These are phyloP conservation scores for Gossypium aridum DNA, from an alignment of 441 rosid genomes.

Conservation along the genomic window DNA sequence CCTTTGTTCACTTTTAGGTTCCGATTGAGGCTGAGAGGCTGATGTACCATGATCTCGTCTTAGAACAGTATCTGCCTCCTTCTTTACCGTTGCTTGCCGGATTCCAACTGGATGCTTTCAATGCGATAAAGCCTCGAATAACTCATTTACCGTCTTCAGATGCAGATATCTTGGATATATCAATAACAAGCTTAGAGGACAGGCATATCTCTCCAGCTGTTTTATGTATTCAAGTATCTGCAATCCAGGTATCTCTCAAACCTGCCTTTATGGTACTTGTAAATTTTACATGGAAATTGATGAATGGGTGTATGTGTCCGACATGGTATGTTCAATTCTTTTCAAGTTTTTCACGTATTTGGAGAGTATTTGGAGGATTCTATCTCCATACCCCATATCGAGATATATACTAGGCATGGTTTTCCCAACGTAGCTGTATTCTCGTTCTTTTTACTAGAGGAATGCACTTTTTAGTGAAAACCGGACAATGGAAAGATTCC, in stretches of 20 bases:
- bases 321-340: background rate
- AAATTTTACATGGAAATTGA: background rate
- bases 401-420: background rate
- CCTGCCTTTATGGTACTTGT: background rate
- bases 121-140: slow-evolving; percentile 69
- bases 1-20: slow-evolving; percentile 38
- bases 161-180: slow-evolving; percentile 49
- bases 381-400: background rate
- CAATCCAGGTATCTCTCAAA: slow-evolving; percentile 53
- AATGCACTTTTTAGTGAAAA: background rate
- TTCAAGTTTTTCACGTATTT: background rate
- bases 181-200: slow-evolving; percentile 63
- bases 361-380: background rate
- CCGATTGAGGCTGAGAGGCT: slow-evolving; percentile 70
- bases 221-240: slow-evolving; percentile 70
- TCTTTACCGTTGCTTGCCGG: slow-evolving; percentile 71
- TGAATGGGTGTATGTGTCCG: background rate
- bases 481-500: too few species aligned
- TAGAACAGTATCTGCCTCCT: slow-evolving; percentile 77
- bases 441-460: background rate
- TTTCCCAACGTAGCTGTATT: background rate
- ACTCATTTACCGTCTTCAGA: slow-evolving; percentile 77
- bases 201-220: slow-evolving; percentile 73
- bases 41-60: slow-evolving; percentile 54
- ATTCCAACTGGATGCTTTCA: slow-evolving; percentile 78